phyloP scores from a whole-genome alignment of 441 rosid species.

The Jatropha podagrica region DNA sequence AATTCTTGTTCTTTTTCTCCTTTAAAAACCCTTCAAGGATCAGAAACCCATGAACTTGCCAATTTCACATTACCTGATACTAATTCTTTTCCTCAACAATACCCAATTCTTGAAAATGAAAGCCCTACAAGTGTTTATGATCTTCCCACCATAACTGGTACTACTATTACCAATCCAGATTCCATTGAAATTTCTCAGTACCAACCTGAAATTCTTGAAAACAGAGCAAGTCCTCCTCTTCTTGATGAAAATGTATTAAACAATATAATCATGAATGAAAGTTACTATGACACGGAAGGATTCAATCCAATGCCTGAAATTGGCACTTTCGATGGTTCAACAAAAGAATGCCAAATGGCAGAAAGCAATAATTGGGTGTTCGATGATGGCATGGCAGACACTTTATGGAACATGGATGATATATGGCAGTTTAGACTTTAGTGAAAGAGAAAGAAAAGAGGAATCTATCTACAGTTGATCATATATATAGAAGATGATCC shows the following conservation, averaged over 20 bases:
- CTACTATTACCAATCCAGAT: constrained; percentile 10
- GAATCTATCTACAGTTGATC: background rate
- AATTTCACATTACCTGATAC: background rate
- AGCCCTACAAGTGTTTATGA: constrained; percentile 16
- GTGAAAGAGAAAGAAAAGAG: background rate
- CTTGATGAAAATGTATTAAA: constrained; percentile 11
- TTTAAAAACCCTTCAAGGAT: background rate
- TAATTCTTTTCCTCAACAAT: constrained; percentile 1
- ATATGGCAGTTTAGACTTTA: constrained; percentile 35
- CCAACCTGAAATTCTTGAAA: constrained; percentile 27
- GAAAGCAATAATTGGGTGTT: constrained; percentile 26
- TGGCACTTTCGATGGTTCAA: constrained; percentile 21
- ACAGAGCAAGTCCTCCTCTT: constrained; percentile 15
- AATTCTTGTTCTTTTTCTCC: constrained; percentile 17
- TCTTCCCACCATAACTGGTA: background rate
- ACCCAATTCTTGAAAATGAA: constrained; percentile 10
- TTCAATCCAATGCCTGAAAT: constrained; percentile 30
- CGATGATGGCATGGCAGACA: constrained; percentile 32
- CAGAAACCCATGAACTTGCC: constrained; percentile 11
- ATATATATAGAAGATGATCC: too few relatives aligned
- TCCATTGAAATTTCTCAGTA: constrained; percentile 14
- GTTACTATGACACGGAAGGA: constrained; percentile 36
- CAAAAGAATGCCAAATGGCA: constrained; percentile 25
- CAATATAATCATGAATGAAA: constrained; percentile 12
- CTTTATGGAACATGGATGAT: constrained; percentile 46